These are phyloP conservation scores for Cucurbita moschata DNA, from an alignment of 306 rosid genomes.

Conservation along the genomic window DNA sequence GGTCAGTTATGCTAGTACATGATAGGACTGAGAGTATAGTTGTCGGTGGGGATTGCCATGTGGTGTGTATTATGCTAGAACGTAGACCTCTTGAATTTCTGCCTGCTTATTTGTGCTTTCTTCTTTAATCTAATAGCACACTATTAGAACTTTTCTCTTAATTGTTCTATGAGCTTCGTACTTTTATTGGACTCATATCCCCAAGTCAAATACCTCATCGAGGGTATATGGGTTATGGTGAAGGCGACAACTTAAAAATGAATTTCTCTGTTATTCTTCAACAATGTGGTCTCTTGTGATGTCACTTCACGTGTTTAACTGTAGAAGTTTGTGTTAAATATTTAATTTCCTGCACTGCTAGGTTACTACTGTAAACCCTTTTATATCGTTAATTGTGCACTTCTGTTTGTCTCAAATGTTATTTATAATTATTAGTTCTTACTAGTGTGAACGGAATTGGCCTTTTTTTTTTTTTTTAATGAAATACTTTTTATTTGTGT, in stretches of 20 bases:
- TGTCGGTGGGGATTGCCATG: background rate
- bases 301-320: background rate
- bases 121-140: background rate
- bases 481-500: background rate
- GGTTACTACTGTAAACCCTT: background rate
- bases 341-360: background rate
- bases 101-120: background rate
- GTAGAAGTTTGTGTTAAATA: background rate
- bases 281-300: background rate
- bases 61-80: background rate
- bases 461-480: background rate
- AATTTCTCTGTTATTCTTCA: background rate
- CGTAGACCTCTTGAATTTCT: background rate
- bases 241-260: background rate
- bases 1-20: background rate
- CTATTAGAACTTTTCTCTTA: background rate
- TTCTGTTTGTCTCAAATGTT: background rate
- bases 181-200: background rate
- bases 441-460: background rate
- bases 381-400: background rate
- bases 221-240: background rate
- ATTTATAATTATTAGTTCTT: background rate
- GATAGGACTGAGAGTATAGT: background rate
- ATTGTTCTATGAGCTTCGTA: background rate
- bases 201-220: background rate